Evolutionary conservation across 305 asterid genomes (phyloP).

Genomic region (Fraxinus paxiana): DNA sequence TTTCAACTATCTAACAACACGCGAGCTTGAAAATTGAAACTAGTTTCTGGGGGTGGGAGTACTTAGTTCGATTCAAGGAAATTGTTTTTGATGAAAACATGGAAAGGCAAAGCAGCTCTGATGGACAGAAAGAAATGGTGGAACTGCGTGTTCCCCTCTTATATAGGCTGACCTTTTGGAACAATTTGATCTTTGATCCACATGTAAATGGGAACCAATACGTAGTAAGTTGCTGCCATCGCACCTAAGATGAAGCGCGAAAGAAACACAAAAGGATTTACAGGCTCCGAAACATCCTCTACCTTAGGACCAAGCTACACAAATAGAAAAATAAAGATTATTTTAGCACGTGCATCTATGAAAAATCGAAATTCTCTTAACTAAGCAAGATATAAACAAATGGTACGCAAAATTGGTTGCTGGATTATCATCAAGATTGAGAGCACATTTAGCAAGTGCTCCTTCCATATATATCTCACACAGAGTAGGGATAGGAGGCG

Average conservation of each 20-base stretch:
- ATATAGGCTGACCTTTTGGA: conserved; percentile 78
- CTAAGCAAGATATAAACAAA: neutral
- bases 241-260: conserved; percentile 69
- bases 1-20: neutral
- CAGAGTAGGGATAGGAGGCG: neutral
- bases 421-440: neutral
- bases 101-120: conserved; percentile 11
- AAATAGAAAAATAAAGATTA: neutral
- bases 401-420: neutral
- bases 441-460: neutral
- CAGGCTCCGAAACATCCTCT: conserved; percentile 71
- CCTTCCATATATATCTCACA: neutral
- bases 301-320: conserved; percentile 82
- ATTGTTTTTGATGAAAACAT: neutral
- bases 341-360: neutral
- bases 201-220: conserved; percentile 87
- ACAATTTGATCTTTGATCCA: conserved; percentile 85
- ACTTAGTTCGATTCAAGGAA: neutral
- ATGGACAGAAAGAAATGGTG: conserved; percentile 4
- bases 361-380: neutral
- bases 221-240: conserved; percentile 69
- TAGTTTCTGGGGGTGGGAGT: neutral
- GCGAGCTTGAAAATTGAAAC: neutral
- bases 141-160: conserved; percentile 16
- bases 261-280: conserved; percentile 56